Conservation (phyloP, 2,329 filamentous ascomycete species). For the Colletotrichum tamarilloi region DNA sequence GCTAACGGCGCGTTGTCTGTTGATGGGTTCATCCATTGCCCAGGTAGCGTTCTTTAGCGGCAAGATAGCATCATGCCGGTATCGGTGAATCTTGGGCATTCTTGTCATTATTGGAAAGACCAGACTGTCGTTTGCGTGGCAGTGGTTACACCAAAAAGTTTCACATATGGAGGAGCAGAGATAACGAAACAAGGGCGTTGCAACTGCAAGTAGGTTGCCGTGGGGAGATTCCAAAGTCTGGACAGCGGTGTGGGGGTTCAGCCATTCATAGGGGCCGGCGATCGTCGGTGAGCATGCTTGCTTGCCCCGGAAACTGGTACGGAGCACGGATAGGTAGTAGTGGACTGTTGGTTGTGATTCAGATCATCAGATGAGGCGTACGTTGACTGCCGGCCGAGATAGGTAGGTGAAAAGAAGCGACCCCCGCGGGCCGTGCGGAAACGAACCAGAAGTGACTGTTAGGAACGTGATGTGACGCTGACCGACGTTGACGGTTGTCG, state of each 20-base stretch:
- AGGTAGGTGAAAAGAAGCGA: slow-evolving; percentile 9
- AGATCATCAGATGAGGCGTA: slow-evolving; percentile 23
- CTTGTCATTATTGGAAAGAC: not conserved
- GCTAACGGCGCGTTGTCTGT: not conserved
- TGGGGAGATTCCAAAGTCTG: not conserved
- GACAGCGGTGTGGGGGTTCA: slow-evolving; percentile 28
- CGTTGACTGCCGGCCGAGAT: slow-evolving; percentile 21
- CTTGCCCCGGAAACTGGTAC: slow-evolving; percentile 5
- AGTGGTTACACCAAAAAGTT: not conserved
- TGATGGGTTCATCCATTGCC: not conserved
- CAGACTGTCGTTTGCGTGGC: not conserved
- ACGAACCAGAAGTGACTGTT: not conserved
- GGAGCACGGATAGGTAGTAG: not conserved
- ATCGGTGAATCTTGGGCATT: slow-evolving; percentile 12
- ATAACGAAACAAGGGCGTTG: slow-evolving; percentile 11
- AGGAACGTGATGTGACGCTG: slow-evolving; percentile 1
- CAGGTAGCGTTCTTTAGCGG: not conserved
- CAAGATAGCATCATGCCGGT: slow-evolving; percentile 10
- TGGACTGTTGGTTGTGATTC: slow-evolving; percentile 21
- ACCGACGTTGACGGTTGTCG: not conserved
- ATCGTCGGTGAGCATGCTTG: slow-evolving; percentile 24
- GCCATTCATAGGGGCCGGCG: not conserved
- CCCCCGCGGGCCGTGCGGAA: slow-evolving; percentile 23
- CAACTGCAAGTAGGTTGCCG: not conserved
- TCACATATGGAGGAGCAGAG: not conserved